phyloP scores from a whole-genome alignment of 225 moss, liverwort and hornwort species.

The Marchantia polymorpha region DNA sequence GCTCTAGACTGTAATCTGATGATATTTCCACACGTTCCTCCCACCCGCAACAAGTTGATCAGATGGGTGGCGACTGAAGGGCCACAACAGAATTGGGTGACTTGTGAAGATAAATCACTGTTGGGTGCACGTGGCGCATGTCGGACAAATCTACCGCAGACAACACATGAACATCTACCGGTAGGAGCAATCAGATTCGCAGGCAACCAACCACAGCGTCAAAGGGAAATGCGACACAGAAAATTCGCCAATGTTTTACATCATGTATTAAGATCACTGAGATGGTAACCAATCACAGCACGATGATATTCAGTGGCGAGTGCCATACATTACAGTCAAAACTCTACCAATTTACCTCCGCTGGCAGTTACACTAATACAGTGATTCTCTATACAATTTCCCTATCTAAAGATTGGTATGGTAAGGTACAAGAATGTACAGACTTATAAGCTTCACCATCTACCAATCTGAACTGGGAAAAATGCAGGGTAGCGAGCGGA shows the following conservation, averaged over 20 bases:
- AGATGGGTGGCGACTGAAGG: too few species aligned
- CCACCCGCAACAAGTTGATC: too few species aligned
- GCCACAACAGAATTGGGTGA: too few species aligned
- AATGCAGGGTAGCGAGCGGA: conserved; percentile 21
- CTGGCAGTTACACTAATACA: conserved; percentile 17
- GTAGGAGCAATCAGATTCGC: neutral
- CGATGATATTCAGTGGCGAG: conserved; percentile 10
- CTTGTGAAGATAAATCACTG: too few species aligned
- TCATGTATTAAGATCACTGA: conserved; percentile 24
- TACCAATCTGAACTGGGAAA: conserved; percentile 32
- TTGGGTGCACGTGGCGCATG: neutral
- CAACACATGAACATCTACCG: neutral
- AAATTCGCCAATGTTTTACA: conserved; percentile 2
- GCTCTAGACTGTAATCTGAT: too few species aligned
- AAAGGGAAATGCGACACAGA: neutral
- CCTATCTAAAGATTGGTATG: conserved; percentile 24
- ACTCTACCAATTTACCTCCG: conserved; percentile 14
- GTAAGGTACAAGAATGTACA: conserved; percentile 33
- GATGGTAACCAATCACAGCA: conserved; percentile 14
- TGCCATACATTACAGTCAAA: conserved; percentile 17
- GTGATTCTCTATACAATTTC: conserved; percentile 33
- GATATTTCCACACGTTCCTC: too few species aligned
- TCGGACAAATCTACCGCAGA: neutral
- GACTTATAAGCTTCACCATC: conserved; percentile 12
- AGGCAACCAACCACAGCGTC: neutral